Evolutionary conservation across 1,284 basidiomycete genomes (phyloP).

Genomic region (Cryptococcus neoformans): DNA sequence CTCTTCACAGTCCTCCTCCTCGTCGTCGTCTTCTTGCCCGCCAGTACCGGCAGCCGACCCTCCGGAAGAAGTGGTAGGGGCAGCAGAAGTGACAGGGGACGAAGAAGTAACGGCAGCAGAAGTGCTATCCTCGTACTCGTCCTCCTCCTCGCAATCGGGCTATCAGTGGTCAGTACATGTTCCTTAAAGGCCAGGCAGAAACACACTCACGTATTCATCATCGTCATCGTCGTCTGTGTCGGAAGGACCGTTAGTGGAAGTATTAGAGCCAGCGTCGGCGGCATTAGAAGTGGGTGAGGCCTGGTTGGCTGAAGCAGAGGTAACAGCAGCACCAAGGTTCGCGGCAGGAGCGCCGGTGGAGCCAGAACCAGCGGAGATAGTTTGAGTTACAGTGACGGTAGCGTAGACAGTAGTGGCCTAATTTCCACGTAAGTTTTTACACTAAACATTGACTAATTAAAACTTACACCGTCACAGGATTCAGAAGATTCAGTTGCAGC

Average conservation of each 20-base stretch:
- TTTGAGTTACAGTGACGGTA: constrained; percentile 19
- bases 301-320: neutral
- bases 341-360: neutral
- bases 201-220: constrained; percentile 6
- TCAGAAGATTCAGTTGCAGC: neutral
- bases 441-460: too few species aligned
- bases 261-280: constrained; percentile 4
- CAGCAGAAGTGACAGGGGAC: neutral
- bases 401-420: constrained; percentile 20
- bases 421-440: neutral
- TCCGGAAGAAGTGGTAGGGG: neutral
- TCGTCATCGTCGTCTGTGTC: constrained; percentile 5
- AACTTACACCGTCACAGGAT: constrained; percentile 19
- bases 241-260: neutral
- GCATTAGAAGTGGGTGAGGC: constrained; percentile 4
- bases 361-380: neutral
- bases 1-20: constrained; percentile 16
- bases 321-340: neutral
- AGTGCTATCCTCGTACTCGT: constrained; percentile 5
- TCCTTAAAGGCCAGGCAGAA: neutral
- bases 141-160: constrained; percentile 9
- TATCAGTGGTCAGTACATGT: constrained; percentile 2
- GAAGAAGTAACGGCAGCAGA: constrained; percentile 52
- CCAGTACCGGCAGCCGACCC: neutral
- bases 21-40: constrained; percentile 1